Base-by-base conservation (phyloP, 116 monocot genomes). In the Zostera marina region DNA sequence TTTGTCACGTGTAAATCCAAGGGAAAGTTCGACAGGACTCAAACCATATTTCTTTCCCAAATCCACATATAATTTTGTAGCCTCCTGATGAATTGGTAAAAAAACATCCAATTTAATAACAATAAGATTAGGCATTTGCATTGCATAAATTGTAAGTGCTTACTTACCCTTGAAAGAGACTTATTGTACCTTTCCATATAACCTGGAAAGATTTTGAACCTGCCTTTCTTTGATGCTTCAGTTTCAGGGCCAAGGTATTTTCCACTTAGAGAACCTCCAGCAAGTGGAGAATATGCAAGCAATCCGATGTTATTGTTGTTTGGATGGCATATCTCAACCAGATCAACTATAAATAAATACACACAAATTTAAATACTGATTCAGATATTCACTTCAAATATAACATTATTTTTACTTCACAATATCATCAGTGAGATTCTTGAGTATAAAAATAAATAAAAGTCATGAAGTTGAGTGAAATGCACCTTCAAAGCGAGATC, bases 111-210 rank as follows among this genome's bases (percentile, higher is more conserved):
- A 48, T 8, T 16, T 16, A 9, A 16, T 15, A 9, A 16, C 48
- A 17, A n/a, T 2, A 4, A 48, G 19, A 48, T 10, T 13, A 55
- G 38, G n/a, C 12, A 32, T 38, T 55, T 55, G 55, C 12, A 32
- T 5, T 26, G 13, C 13, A 53, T 26, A 32, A 32, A 32, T 32
- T 32, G 1, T 1, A 32, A 32, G 32, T 32, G 32, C 5, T 32
- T 0, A 65, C 54, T 56, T 73, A 94, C 94, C 88, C 79, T 81
- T 32, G 94, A 72, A 44, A 80, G 25, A 10, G 94, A 88, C 63
- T 47, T 69, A 42, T 79, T 77, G 65, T 88, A 94, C 77, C 94
- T 81, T 52, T 79, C 85, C 94, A 94, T 94, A 68, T 85, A 94
- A 5, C 88, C 82, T 4, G 85, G 94, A 63, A 84, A 94, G 42